phyloP scores from a whole-genome alignment of 1,139 yeast species.

The Protomyces lactucae-debilis region DNA sequence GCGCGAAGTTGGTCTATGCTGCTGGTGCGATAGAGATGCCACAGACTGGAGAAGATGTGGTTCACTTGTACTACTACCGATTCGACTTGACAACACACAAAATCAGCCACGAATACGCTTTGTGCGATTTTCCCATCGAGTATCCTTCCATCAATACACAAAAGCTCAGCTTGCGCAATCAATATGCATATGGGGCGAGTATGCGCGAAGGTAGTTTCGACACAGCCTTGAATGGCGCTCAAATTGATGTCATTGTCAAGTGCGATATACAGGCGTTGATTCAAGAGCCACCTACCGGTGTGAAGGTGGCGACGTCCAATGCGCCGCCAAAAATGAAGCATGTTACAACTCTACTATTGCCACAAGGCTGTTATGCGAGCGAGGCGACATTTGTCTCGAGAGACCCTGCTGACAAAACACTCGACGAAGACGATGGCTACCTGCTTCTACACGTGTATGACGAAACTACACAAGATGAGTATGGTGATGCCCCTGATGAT shows the following conservation, averaged over 20 bases:
- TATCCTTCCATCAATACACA: conserved; percentile 27
- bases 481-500: conserved; percentile 15
- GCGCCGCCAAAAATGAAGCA: conserved; percentile 13
- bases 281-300: conserved; percentile 13
- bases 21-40: conserved; percentile 26
- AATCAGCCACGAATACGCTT: conserved; percentile 18
- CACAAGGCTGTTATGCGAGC: conserved; percentile 13
- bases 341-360: conserved; percentile 10
- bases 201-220: conserved; percentile 25
- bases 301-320: conserved; percentile 1
- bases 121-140: conserved; percentile 27
- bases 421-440: conserved; percentile 22
- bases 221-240: conserved; percentile 26
- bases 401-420: neutral
- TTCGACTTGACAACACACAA: conserved; percentile 19
- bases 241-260: conserved; percentile 26
- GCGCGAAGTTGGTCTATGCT: conserved; percentile 26
- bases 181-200: conserved; percentile 20
- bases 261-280: conserved; percentile 16
- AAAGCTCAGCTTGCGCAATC: conserved; percentile 13
- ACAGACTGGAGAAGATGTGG: conserved; percentile 14
- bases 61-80: conserved; percentile 26
- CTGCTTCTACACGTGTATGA: conserved; percentile 23
- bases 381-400: conserved; percentile 26
- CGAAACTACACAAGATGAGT: conserved; percentile 7